Base-by-base conservation (phyloP, 1,284 basidiomycete genomes). In the Pseudozyma thailandica region DNA sequence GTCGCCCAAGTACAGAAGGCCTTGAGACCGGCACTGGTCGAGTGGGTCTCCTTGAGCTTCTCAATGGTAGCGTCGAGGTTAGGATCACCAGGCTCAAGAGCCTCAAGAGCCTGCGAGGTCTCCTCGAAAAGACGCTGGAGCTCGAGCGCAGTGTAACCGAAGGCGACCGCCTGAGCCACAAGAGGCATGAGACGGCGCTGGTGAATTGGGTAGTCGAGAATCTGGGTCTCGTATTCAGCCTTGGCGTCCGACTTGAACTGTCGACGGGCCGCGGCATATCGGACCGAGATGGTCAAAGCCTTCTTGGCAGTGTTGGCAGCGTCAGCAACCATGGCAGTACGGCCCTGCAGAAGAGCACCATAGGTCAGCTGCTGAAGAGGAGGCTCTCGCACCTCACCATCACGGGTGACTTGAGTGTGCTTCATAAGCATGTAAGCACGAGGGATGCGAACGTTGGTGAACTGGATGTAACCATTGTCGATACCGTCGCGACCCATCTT, bases 401-500 rank as follows among this genome's bases (percentile, higher is more conserved):
- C 84, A 20, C 87, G 84, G 3, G 86, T 84, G 49, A 85, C 84
- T 69, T 87, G 87, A 31, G 86, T 86, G 81, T 88, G 86, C 83
- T 87, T 87, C 86, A 88, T 88, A 72, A 88, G 85, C 86, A 88
- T 87, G 78, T 84, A 85, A 18, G 86, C 85, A 51, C 87, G 84
- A 8, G 87, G 87, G 18, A 88, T 85, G 55, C 86, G 85, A 51
- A 87, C 86, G 60, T 87, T 84, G 60, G 87, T 87, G 81, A 88
- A 87, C 31, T 88, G 74, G 84, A 88, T 42, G 85, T 86, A 2
- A 86, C 86, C 66, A 81, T 82, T 82, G 72, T 82, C 80, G 72
- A 87, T 87, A 44, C 86, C 86, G 71, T 87, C 86, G 31, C 87
- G 80, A 30, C 87, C 87, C 86, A 87, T 87, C 83, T 88, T 87